These are phyloP conservation scores for Boletus smithii DNA, from an alignment of 1,284 basidiomycete species.

Conservation along the genomic window DNA sequence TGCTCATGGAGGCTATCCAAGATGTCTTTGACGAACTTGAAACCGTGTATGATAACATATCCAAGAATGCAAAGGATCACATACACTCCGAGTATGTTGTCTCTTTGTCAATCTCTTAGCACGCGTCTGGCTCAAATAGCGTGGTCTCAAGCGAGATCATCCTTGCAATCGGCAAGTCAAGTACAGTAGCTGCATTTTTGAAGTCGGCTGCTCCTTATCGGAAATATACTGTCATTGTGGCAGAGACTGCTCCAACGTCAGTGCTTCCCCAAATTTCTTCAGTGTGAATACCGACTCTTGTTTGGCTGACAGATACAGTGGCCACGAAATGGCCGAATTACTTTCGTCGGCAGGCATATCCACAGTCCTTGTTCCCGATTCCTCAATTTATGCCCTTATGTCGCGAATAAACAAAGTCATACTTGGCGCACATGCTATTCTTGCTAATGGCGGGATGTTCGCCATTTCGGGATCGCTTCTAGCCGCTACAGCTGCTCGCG, in stretches of 20 bases:
- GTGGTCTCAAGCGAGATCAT: slow-evolving; percentile 80
- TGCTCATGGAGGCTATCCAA: slow-evolving; percentile 87
- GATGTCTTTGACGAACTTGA: slow-evolving; percentile 95
- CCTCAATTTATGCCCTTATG: slow-evolving; percentile 93
- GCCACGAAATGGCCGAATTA: slow-evolving; percentile 80
- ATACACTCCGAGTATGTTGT: slow-evolving; percentile 88
- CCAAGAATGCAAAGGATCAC: slow-evolving; percentile 93
- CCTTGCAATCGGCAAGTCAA: slow-evolving; percentile 90
- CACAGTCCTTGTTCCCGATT: slow-evolving; percentile 93
- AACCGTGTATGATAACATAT: slow-evolving; percentile 92
- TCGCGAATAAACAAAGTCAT: slow-evolving; percentile 97
- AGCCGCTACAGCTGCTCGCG: slow-evolving; percentile 85
- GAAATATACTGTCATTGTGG: slow-evolving; percentile 95
- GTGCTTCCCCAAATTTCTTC: slow-evolving; percentile 28
- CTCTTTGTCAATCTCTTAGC: slow-evolving; percentile 1
- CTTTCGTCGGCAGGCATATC: slow-evolving; percentile 81
- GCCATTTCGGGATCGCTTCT: slow-evolving; percentile 83
- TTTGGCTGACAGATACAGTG: slow-evolving; percentile 60
- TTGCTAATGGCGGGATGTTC: slow-evolving; percentile 95
- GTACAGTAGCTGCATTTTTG: slow-evolving; percentile 92
- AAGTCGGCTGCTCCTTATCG: slow-evolving; percentile 87
- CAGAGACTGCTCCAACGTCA: slow-evolving; percentile 89
- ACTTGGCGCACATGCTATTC: slow-evolving; percentile 88
- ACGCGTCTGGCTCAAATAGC: not conserved
- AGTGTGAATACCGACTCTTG: slow-evolving; percentile 2